Conservation (phyloP, 768 basidiomycete species). For the Leccinum rimulosum region DNA sequence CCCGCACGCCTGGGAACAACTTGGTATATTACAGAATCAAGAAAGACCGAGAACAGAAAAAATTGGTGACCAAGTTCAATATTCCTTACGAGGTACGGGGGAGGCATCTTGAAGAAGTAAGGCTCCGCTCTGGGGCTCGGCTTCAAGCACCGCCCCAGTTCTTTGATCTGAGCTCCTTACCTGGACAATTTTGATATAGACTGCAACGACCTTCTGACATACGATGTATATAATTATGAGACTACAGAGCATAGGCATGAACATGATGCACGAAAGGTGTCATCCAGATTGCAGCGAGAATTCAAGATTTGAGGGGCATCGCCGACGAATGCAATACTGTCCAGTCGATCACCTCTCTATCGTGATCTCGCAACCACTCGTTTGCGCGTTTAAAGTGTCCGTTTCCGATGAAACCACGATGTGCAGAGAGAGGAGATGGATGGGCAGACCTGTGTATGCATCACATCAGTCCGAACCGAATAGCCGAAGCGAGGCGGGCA, state of each 20-base stretch:
- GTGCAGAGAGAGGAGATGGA: slow-evolving; percentile 75
- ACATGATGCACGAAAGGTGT: not conserved
- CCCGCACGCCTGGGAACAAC: no score
- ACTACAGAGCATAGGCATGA: not conserved
- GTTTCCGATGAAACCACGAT: slow-evolving; percentile 70
- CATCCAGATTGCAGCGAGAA: not conserved
- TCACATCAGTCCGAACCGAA: not conserved
- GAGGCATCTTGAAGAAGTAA: no score
- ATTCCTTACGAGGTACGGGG: no score
- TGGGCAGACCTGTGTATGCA: slow-evolving; percentile 49
- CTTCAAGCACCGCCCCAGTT: no score
- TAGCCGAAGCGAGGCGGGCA: not conserved
- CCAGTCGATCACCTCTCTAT: slow-evolving; percentile 58
- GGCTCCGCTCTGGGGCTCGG: no score
- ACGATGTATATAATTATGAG: no score
- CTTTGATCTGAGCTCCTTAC: no score
- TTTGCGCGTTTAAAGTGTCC: slow-evolving; percentile 73
- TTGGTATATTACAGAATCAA: no score
- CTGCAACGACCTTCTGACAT: no score
- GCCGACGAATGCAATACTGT: slow-evolving; percentile 30
- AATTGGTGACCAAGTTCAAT: no score
- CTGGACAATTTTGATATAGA: no score
- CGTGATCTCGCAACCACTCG: slow-evolving; percentile 53
- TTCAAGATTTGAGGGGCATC: not conserved
- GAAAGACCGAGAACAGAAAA: no score